Percentiles rank a stretch among this genome's conserved stretches.
Evolutionary conservation across 2,329 filamentous ascomycete species (phyloP).

Genomic region (Chrysosporium keratinophilum): DNA sequence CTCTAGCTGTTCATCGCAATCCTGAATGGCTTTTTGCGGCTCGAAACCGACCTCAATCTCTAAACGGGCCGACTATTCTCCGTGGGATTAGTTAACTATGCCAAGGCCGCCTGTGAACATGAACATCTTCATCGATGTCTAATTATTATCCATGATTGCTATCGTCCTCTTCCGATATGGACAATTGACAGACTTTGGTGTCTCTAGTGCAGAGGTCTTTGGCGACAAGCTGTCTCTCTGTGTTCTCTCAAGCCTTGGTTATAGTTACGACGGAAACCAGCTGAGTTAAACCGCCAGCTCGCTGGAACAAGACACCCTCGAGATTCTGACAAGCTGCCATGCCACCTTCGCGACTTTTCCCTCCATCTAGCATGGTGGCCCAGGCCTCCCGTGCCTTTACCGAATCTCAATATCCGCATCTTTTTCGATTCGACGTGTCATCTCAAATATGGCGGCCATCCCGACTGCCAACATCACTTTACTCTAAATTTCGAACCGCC

Average conservation of each 20-base stretch:
- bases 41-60: too few relatives aligned
- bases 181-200: too few relatives aligned
- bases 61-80: too few relatives aligned
- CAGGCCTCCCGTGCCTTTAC: neutral
- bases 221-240: too few relatives aligned
- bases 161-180: too few relatives aligned
- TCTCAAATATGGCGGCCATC: slow-evolving; percentile 7
- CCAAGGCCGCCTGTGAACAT: too few relatives aligned
- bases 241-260: too few relatives aligned
- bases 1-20: neutral
- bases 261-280: neutral
- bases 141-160: too few relatives aligned
- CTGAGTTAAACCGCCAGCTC: neutral
- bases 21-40: neutral
- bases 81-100: too few relatives aligned
- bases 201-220: too few relatives aligned
- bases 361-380: neutral
- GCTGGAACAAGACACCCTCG: neutral
- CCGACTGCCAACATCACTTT: slow-evolving; percentile 10
- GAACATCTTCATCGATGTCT: too few relatives aligned
- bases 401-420: neutral
- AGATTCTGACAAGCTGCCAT: neutral
- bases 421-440: neutral
- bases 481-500: slow-evolving; percentile 3
- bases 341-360: slow-evolving; percentile 3